phyloP scores from a whole-genome alignment of 345 rosid species.

The Camelina sativa region DNA sequence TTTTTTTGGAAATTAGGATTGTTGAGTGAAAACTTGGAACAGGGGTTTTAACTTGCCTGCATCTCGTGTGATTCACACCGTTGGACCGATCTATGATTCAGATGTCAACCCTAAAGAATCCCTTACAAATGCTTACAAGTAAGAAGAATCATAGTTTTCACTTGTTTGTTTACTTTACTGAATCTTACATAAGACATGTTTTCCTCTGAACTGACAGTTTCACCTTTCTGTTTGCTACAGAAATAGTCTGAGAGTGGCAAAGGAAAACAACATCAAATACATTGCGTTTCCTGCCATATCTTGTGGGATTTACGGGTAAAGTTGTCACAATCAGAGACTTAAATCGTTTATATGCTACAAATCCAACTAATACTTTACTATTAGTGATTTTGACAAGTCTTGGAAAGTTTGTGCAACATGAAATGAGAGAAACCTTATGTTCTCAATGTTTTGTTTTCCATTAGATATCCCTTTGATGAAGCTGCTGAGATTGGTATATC shows the following conservation, averaged over 20 bases:
- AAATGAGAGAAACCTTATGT: neutral
- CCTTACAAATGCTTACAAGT: constrained; percentile 71
- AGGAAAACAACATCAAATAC: constrained; percentile 67
- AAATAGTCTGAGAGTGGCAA: constrained; percentile 71
- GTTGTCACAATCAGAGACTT: constrained; percentile 16
- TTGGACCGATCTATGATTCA: constrained; percentile 72
- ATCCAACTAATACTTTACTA: neutral
- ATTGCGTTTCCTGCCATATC: constrained; percentile 90
- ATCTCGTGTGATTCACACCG: constrained; percentile 78
- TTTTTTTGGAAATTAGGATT: neutral
- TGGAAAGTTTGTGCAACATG: neutral
- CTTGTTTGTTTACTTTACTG: neutral
- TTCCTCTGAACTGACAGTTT: neutral
- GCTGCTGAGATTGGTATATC: constrained; percentile 82
- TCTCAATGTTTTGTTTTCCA: neutral
- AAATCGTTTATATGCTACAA: neutral
- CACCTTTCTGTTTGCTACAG: constrained; percentile 50
- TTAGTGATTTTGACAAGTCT: neutral
- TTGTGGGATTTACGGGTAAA: constrained; percentile 75
- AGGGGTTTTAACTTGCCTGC: constrained; percentile 84
- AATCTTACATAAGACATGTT: neutral
- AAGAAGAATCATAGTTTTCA: neutral
- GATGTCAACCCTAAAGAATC: constrained; percentile 58
- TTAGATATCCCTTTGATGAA: constrained; percentile 85
- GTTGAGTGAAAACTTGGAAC: constrained; percentile 32